Base-by-base conservation (phyloP, 108 stramenopile genomes). In the Cyclotella sp. region DNA sequence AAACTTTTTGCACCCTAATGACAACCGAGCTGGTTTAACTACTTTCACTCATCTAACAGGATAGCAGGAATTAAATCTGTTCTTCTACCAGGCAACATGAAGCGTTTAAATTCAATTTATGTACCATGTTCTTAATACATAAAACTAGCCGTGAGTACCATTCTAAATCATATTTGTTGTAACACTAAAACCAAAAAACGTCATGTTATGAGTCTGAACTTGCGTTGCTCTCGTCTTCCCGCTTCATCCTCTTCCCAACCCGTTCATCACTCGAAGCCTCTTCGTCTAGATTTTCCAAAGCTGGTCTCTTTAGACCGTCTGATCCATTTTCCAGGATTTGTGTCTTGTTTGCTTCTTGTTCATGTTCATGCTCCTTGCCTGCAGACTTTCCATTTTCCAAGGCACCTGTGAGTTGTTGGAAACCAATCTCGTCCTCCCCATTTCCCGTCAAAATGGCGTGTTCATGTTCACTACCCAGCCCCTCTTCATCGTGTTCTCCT, bases 401-500 rank as follows among this genome's bases (percentile, higher is more conserved):
- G 11, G 10, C 1, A 57, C 21, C 55, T 24, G 55, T 24, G 3
- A 21, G 19, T 24, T 24, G 24, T 24, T 57, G n/a, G 21, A 24
- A 26, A 57, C 55, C 24, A 12, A 24, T 24, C 55, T 57, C 55
- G 12, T 6, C 55, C 19, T 22, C n/a, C n/a, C 24, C 55, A 24
- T 57, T 34, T 34, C 6, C 34, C 6, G 34, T 2, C 2, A 34
- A 34, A 6, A 34, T 6, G 34, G 34, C 34, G 4, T 34, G 34
- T 34, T 34, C 34, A 34, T 34, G 34, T 19, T 19, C 61, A 62
- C 24, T 34, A 16, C 12, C 45, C 26, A 18, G 24, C 14, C 58
- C 69, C n/a, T 67, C 78, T 49, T 72, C 78, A 27, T 72, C 71
- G 30, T 18, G 41, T 14, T 72, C 55, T 15, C 22, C 71, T 59